Evolutionary conservation across 495 filamentous ascomycete species (phyloP).

Genomic region (Schizothecium vesticola): DNA sequence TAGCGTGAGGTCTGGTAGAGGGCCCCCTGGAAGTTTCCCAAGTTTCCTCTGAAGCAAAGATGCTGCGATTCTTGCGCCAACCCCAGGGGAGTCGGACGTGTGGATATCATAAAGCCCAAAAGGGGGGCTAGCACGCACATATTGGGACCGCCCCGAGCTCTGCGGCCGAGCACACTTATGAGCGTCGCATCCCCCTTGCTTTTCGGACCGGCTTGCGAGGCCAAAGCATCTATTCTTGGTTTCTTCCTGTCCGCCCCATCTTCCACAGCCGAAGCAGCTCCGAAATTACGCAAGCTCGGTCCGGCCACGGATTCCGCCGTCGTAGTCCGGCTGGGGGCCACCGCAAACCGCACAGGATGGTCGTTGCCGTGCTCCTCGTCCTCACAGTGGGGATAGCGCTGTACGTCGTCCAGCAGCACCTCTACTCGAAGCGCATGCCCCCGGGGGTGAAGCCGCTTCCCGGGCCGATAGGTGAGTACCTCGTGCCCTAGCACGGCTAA

Average conservation of each 20-base stretch:
- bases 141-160: neutral
- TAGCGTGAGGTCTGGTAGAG: neutral
- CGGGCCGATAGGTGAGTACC: constrained; percentile 12
- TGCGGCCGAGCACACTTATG: neutral
- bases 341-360: neutral
- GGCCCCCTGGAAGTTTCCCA: neutral
- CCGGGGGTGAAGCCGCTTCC: constrained; percentile 14
- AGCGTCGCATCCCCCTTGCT: neutral
- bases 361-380: neutral
- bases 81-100: neutral
- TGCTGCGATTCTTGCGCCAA: neutral
- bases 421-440: constrained; percentile 5
- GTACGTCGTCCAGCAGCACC: constrained; percentile 1
- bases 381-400: neutral
- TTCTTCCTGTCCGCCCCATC: neutral
- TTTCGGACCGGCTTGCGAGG: neutral
- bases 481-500: neutral
- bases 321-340: neutral
- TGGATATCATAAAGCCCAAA: neutral
- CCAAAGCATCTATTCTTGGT: neutral
- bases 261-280: neutral
- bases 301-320: neutral
- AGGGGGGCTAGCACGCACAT: neutral
- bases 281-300: neutral
- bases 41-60: neutral